Base-by-base conservation (phyloP, 495 filamentous ascomycete species). In the Polyplosphaeria fusca region DNA sequence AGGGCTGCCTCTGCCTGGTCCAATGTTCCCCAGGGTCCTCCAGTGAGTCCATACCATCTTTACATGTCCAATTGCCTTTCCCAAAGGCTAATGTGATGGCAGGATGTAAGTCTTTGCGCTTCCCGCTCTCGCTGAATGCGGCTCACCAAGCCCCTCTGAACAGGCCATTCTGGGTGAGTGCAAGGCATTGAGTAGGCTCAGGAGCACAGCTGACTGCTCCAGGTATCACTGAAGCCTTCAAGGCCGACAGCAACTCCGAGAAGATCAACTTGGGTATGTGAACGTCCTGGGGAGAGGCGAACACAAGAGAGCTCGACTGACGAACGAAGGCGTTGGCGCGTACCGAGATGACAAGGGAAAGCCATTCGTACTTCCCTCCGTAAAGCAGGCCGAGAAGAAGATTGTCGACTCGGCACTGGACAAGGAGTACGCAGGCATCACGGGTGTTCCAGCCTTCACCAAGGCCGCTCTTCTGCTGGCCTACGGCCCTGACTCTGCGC, bases 181-280 rank as follows among this genome's bases (percentile, higher is more conserved):
- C 26, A 38, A 18, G 22, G 0, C 37, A 32, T 44, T 43, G 18
- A 20, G 27, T 24, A 27, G n/a, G 16, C 40, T 24, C 37, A n/a
- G 23, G 1, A 16, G 4, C n/a, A 19, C 16, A 14, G 7, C 28
- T 43, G 35, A 53, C 49, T 47, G 7, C 32, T 18, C 26, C 39
- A 60, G 92, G 92, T 77, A 94, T 98, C 77, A 97, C 93, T 47
- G 93, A 98, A 77, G 93, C 93, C 46, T 98, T 93, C 87, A 98
- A 97, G 81, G 89, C 91, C 68, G 92, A 98, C 69, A 79, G 74
- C 60, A 89, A 93, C 74, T 74, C 83, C 49, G 80, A 92, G 74
- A 98, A 98, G 84, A 96, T 97, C 79, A 97, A 96, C 77, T 80
- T 98, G 50, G 91, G 90, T 85, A 82, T 77, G 72, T 76, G 71